Conservation (phyloP, 257 asterid genomes). For the Cynanchum wilfordii region DNA sequence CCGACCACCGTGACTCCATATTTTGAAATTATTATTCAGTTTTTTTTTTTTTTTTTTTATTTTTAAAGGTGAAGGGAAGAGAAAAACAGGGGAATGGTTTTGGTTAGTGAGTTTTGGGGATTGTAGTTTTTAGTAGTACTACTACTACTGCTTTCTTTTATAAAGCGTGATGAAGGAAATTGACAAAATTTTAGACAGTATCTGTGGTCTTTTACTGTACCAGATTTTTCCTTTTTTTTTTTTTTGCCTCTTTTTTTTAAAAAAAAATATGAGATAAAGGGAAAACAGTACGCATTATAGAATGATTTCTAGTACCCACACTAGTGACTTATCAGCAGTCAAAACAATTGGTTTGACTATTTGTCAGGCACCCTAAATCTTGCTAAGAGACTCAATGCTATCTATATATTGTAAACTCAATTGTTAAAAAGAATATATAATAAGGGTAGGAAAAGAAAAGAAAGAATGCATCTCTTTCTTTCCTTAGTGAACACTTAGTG, state of each 20-base stretch:
- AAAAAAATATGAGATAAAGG: neutral
- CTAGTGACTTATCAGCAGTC: neutral
- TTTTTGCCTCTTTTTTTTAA: neutral
- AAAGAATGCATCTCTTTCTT: neutral
- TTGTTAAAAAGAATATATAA: no score
- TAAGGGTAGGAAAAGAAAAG: no score
- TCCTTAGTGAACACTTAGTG: neutral
- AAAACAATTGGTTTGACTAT: neutral
- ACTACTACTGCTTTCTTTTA: neutral
- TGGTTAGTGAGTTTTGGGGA: neutral
- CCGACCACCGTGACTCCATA: slow-evolving; percentile 64
- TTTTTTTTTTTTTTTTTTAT: no score
- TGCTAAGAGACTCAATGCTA: neutral
- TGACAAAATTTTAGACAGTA: neutral
- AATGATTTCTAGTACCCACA: neutral
- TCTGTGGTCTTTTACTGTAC: neutral
- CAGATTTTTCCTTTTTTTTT: neutral
- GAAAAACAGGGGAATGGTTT: neutral
- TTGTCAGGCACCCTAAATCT: neutral
- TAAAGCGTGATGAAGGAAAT: slow-evolving; percentile 1
- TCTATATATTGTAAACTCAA: no score
- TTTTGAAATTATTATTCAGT: no score
- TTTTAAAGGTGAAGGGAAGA: no score
- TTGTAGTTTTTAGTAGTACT: neutral
- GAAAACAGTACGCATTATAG: neutral